Conservation (phyloP, 768 basidiomycete genomes). For the Leccinum ochraceum region DNA sequence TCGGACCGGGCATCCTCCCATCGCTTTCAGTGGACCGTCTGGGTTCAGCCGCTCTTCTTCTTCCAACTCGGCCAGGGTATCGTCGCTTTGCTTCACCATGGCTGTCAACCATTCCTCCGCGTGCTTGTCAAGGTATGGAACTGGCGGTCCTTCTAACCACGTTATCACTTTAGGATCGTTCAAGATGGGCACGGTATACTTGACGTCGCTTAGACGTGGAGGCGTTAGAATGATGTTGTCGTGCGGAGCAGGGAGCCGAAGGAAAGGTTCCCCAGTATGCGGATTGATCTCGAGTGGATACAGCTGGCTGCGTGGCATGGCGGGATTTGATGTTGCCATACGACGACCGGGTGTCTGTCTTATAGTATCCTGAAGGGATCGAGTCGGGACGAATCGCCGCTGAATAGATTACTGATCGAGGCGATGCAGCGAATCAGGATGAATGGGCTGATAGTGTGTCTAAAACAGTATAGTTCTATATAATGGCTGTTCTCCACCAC, state of each 20-base stretch:
- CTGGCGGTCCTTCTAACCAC: constrained; percentile 50
- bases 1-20: constrained; percentile 50
- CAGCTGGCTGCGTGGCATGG: constrained; percentile 26
- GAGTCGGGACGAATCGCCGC: constrained; percentile 4
- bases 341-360: neutral
- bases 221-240: constrained; percentile 61
- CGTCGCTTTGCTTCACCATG: constrained; percentile 22
- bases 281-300: constrained; percentile 44
- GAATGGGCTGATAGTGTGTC: neutral
- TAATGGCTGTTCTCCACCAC: neutral
- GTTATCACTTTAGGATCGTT: constrained; percentile 51
- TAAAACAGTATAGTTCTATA: neutral
- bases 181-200: constrained; percentile 38
- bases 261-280: constrained; percentile 52
- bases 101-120: constrained; percentile 40
- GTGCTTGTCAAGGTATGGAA: constrained; percentile 50
- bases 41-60: constrained; percentile 19
- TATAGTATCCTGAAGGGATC: neutral
- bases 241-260: constrained; percentile 51
- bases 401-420: neutral
- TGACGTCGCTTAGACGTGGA: constrained; percentile 48
- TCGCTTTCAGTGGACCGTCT: constrained; percentile 31
- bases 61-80: constrained; percentile 21
- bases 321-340: neutral
- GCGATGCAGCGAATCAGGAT: neutral